phyloP scores from a whole-genome alignment of 768 basidiomycete species.

The Myochromella boudieri region DNA sequence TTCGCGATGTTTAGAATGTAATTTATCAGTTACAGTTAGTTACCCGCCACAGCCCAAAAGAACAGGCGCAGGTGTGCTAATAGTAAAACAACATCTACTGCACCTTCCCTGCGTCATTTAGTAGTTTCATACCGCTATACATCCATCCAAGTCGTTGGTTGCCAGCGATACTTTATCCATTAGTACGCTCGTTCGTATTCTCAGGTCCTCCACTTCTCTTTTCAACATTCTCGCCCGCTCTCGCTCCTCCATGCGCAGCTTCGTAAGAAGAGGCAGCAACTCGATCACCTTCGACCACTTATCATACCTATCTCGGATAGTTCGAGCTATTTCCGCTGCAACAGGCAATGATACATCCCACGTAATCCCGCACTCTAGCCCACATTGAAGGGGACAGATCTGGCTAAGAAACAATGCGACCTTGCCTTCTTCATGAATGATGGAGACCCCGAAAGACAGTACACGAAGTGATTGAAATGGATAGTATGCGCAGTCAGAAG shows the following conservation, averaged over 20 bases:
- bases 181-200: conserved; percentile 43
- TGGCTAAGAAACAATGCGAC: conserved; percentile 55
- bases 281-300: conserved; percentile 28
- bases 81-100: too few species aligned
- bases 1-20: too few species aligned
- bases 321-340: background rate
- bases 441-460: conserved; percentile 53
- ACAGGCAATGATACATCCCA: conserved; percentile 35
- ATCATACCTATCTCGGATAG: conserved; percentile 22
- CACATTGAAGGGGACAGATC: conserved; percentile 44
- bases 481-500: conserved; percentile 14
- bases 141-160: background rate
- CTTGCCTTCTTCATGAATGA: conserved; percentile 37
- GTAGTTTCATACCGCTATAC: background rate
- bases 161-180: conserved; percentile 26
- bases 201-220: conserved; percentile 50
- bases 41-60: too few species aligned
- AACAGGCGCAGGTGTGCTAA: too few species aligned
- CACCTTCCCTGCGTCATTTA: background rate
- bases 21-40: too few species aligned
- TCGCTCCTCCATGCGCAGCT: conserved; percentile 43
- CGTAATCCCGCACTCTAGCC: conserved; percentile 45
- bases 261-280: conserved; percentile 47
- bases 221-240: conserved; percentile 31
- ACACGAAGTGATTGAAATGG: conserved; percentile 31